Evolutionary conservation across 441 rosid genomes (phyloP), one percentile per base, ranked within the genome.

Genomic region (Melastoma candidum): DNA sequence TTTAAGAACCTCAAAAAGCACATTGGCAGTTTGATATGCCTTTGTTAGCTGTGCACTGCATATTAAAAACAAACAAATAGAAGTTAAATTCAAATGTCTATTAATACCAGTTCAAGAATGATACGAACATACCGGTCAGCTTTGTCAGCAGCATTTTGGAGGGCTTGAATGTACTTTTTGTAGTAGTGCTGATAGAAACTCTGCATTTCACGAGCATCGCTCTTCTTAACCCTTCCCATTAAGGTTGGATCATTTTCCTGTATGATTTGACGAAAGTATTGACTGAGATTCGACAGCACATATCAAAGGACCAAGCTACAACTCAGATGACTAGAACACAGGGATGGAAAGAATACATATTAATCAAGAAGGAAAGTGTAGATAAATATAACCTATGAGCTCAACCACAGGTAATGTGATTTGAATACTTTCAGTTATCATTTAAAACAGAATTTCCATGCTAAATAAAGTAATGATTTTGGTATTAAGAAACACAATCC

Each of bases 11-110:
- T 93, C 99, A 73, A 93, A 93, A 69, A 94, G 93, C 64, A 94
- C 97, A 73, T 85, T 84, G n/a, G 97, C 99, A 59, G 96, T 94
- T 75, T 94, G 99, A 72, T 94, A 94, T 46, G 97, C 99, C 75
- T 94, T 94, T 26, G 99, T 89, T 68, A 94, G 85, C 75, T 89
- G 97, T 2, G 97, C 97, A 69, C 99, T 89, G 75, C 49, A 76
- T 58, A 48, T 48, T 11, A 66, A 71, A 32, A 59, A 44, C 68
- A 6, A 36, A 36, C 6, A 36, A 36, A 36, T 9, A 4, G 41
- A 36, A 36, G 41, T 36, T 36, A 36, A 6, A 36, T 36, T 36
- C 8, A 36, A 36, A 36, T 36, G 41, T 36, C 41, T 29, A 36
- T 36, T 4, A 9, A 36, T 36, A 9, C 41, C 41, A 36, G 8